phyloP scores from a whole-genome alignment of 2,329 filamentous ascomycete genomes.

The Scorias spongiosa region DNA sequence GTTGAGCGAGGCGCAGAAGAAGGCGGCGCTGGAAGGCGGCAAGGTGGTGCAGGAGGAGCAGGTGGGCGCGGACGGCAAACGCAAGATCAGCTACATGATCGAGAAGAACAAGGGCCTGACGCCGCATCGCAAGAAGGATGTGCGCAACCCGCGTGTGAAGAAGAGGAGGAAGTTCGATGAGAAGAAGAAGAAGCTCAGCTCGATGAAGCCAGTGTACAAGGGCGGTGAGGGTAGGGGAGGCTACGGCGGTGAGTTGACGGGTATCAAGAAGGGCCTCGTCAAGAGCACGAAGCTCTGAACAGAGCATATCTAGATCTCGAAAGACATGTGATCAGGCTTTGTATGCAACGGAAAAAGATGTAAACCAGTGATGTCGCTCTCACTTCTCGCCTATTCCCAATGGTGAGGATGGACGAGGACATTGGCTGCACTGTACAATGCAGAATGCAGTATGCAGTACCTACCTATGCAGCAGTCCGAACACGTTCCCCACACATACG shows the following conservation, averaged over 20 bases:
- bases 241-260: slow-evolving; percentile 82
- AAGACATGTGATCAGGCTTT: too few species aligned
- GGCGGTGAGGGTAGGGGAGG: slow-evolving; percentile 70
- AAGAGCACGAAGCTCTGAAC: slow-evolving; percentile 69
- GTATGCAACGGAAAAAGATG: too few species aligned
- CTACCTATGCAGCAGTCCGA: too few species aligned
- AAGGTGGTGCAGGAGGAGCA: slow-evolving; percentile 52
- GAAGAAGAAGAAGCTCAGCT: slow-evolving; percentile 92
- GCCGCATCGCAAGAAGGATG: slow-evolving; percentile 82
- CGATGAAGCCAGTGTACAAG: slow-evolving; percentile 73
- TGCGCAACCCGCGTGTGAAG: slow-evolving; percentile 90
- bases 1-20: slow-evolving; percentile 39
- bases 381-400: too few species aligned
- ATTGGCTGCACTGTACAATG: too few species aligned
- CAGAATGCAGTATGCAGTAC: too few species aligned
- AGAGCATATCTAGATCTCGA: too few species aligned
- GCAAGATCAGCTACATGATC: slow-evolving; percentile 85
- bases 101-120: slow-evolving; percentile 95
- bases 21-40: slow-evolving; percentile 40
- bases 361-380: too few species aligned
- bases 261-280: slow-evolving; percentile 86
- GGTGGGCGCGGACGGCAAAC: slow-evolving; percentile 70
- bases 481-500: too few species aligned
- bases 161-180: slow-evolving; percentile 93
- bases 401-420: too few species aligned